Evolutionary conservation across 805 yeast genomes (phyloP).

Genomic region (Yamadazyma scolyti): DNA sequence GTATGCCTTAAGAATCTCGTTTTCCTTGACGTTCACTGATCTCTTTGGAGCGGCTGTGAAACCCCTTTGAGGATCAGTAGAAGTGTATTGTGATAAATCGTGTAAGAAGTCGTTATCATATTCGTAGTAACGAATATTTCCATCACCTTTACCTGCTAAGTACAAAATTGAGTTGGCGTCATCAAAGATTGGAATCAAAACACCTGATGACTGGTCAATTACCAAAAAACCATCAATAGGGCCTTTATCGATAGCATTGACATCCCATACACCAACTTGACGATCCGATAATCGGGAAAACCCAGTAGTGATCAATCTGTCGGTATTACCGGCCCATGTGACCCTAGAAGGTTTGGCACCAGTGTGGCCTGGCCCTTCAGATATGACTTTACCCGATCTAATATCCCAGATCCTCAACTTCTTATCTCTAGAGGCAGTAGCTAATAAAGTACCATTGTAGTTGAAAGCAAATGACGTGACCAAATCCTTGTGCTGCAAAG

Average conservation of each 20-base stretch:
- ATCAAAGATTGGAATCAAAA: conserved; percentile 88
- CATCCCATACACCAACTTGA: conserved; percentile 93
- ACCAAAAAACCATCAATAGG: conserved; percentile 86
- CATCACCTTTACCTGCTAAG: conserved; percentile 97
- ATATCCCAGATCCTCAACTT: conserved; percentile 89
- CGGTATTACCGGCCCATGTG: conserved; percentile 84
- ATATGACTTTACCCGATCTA: conserved; percentile 64
- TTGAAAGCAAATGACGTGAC: conserved; percentile 93
- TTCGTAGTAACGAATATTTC: conserved; percentile 92
- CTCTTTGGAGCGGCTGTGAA: conserved; percentile 87
- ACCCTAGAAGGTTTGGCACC: conserved; percentile 92
- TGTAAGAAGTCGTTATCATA: conserved; percentile 78
- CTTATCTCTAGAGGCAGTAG: conserved; percentile 89
- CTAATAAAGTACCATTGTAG: conserved; percentile 81
- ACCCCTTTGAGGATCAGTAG: conserved; percentile 94
- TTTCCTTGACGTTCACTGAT: conserved; percentile 71
- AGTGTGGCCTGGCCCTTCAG: conserved; percentile 85
- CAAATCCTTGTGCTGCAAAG: conserved; percentile 82
- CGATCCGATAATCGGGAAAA: conserved; percentile 91
- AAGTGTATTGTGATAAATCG: conserved; percentile 84
- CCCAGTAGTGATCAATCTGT: conserved; percentile 89
- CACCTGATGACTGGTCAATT: conserved; percentile 89
- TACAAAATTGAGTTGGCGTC: conserved; percentile 74
- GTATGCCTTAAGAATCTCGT: conserved; percentile 77
- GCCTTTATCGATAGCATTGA: conserved; percentile 67